Percentiles rank a stretch among this genome's conserved stretches.
Conservation (phyloP, 2,329 filamentous ascomycete genomes). For the Davidsoniella australis region DNA sequence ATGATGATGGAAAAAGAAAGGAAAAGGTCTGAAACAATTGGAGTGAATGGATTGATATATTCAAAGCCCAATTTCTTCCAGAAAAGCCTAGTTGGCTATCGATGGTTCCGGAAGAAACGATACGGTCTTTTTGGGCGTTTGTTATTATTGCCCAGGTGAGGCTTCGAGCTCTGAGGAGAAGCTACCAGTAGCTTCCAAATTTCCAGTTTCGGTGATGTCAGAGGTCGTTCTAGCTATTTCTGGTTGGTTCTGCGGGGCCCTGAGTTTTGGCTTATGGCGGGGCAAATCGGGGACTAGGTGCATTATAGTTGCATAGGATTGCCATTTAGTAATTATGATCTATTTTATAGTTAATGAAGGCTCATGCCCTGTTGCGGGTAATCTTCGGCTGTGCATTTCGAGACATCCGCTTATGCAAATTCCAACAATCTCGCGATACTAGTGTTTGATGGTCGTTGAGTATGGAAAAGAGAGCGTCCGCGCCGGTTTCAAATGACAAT, state of each 20-base stretch:
- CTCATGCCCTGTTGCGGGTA: not conserved
- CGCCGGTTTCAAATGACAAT: not conserved
- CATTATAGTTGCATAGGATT: not conserved
- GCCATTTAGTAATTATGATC: not conserved
- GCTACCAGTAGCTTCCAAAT: constrained; percentile 8
- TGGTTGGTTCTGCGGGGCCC: constrained; percentile 9
- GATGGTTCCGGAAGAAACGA: not conserved
- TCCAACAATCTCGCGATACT: constrained; percentile 8
- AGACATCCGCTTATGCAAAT: constrained; percentile 10
- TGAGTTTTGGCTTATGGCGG: constrained; percentile 1
- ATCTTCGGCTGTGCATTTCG: constrained; percentile 4
- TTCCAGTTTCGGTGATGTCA: constrained; percentile 9
- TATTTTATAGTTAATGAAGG: too few relatives aligned
- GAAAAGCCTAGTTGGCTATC: not conserved
- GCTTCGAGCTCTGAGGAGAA: constrained; percentile 1
- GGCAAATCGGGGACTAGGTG: not conserved
- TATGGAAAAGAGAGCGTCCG: constrained; percentile 4
- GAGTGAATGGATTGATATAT: not conserved
- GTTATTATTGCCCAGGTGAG: not conserved
- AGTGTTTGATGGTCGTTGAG: not conserved
- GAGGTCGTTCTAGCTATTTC: constrained; percentile 10
- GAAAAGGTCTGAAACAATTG: not conserved
- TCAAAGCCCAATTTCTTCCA: not conserved
- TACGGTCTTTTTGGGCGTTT: not conserved
- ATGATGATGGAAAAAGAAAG: not conserved